Percentiles rank a stretch among this genome's conserved stretches.
Evolutionary conservation across 257 asterid genomes (phyloP).

Genomic region (Solanum virginianum): DNA sequence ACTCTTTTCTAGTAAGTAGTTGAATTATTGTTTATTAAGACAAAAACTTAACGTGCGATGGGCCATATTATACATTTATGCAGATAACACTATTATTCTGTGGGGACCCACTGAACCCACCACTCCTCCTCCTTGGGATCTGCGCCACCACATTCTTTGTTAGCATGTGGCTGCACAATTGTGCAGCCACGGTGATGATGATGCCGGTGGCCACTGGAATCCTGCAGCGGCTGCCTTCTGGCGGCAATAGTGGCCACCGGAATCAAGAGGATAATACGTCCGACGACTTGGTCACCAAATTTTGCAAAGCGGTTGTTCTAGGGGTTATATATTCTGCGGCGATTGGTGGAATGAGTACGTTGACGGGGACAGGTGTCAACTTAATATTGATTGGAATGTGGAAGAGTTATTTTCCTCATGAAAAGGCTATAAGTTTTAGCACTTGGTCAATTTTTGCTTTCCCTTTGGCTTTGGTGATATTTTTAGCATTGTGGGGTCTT

Average conservation of each 20-base stretch:
- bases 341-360: slow-evolving; percentile 86
- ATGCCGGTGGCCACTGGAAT: slow-evolving; percentile 96
- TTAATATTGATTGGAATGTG: slow-evolving; percentile 89
- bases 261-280: neutral
- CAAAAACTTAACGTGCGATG: neutral
- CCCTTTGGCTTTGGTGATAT: slow-evolving; percentile 53
- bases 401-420: slow-evolving; percentile 84
- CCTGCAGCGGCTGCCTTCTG: slow-evolving; percentile 43
- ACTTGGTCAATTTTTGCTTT: slow-evolving; percentile 76
- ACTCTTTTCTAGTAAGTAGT: neutral
- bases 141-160: slow-evolving; percentile 83
- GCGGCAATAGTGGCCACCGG: neutral
- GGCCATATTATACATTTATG: neutral
- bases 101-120: slow-evolving; percentile 78
- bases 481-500: slow-evolving; percentile 51
- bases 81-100: slow-evolving; percentile 74
- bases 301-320: slow-evolving; percentile 74
- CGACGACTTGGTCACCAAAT: slow-evolving; percentile 21
- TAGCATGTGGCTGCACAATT: slow-evolving; percentile 99
- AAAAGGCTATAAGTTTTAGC: slow-evolving; percentile 60
- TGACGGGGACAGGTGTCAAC: slow-evolving; percentile 94
- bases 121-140: slow-evolving; percentile 65
- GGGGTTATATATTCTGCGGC: slow-evolving; percentile 80
- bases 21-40: neutral
- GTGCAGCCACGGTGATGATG: slow-evolving; percentile 91